phyloP scores from a whole-genome alignment of 73 alveolate species.

The Uronychia setigera region DNA sequence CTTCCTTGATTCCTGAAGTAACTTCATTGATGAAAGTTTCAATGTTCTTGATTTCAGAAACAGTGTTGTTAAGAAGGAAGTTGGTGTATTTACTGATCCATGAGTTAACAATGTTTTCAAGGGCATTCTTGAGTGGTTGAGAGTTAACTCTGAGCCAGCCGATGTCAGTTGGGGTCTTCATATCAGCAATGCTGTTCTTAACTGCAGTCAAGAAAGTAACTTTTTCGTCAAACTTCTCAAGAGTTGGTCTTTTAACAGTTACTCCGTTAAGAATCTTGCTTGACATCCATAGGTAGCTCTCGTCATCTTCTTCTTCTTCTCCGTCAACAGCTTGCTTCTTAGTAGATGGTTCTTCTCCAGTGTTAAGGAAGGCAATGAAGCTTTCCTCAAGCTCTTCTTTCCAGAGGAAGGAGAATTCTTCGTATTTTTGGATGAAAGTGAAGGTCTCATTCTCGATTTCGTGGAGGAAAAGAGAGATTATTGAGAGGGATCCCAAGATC shows the following conservation, averaged over 20 bases:
- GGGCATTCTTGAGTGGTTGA: slow-evolving; percentile 88
- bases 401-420: slow-evolving; percentile 94
- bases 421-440: slow-evolving; percentile 78
- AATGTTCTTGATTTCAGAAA: slow-evolving; percentile 84
- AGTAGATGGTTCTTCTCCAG: slow-evolving; percentile 76
- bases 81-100: slow-evolving; percentile 94
- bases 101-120: slow-evolving; percentile 81
- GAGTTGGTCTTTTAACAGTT: slow-evolving; percentile 88
- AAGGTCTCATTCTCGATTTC: slow-evolving; percentile 88
- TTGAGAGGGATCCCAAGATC: slow-evolving; percentile 70
- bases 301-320: slow-evolving; percentile 89
- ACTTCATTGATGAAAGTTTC: slow-evolving; percentile 92
- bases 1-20: slow-evolving; percentile 85
- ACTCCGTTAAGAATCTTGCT: slow-evolving; percentile 91
- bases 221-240: slow-evolving; percentile 94
- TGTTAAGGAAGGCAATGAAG: slow-evolving; percentile 91
- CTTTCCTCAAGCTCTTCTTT: slow-evolving; percentile 90
- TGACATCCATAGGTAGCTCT: slow-evolving; percentile 75
- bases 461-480: slow-evolving; percentile 63
- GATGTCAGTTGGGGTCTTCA: slow-evolving; percentile 89
- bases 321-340: slow-evolving; percentile 78
- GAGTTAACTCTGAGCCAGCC: slow-evolving; percentile 97
- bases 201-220: slow-evolving; percentile 89
- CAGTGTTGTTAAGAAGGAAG: slow-evolving; percentile 89
- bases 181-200: slow-evolving; percentile 85